A percentile compares a stretch with the other conserved stretches of the same genome.
Evolutionary conservation across 495 filamentous ascomycete genomes (phyloP).

Genomic region (Rhypophila decipiens): DNA sequence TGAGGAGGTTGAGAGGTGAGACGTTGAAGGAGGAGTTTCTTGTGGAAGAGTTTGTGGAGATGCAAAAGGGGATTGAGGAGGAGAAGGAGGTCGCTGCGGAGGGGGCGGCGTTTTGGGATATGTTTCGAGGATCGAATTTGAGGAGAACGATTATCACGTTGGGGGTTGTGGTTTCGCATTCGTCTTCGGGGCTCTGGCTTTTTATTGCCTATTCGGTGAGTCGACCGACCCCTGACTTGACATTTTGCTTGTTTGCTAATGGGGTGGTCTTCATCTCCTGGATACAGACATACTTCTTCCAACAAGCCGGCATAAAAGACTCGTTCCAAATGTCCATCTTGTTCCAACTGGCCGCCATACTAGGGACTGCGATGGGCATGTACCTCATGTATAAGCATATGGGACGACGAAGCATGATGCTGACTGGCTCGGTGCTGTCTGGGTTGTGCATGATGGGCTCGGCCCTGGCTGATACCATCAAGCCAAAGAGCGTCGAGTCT

Average conservation of each 20-base stretch:
- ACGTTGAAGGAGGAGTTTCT: slow-evolving; percentile 21
- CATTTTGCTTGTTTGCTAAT: slow-evolving; percentile 17
- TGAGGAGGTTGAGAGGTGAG: slow-evolving; percentile 25
- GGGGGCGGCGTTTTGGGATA: slow-evolving; percentile 27
- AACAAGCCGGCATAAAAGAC: slow-evolving; percentile 7
- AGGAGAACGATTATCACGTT: slow-evolving; percentile 29
- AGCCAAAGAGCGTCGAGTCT: slow-evolving; percentile 18
- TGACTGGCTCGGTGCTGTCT: slow-evolving; percentile 24
- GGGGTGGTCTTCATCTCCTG: background rate
- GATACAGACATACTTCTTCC: slow-evolving; percentile 8
- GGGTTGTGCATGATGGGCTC: slow-evolving; percentile 34
- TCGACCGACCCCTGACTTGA: slow-evolving; percentile 11
- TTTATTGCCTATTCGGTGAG: slow-evolving; percentile 26
- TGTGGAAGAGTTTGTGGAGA: slow-evolving; percentile 34
- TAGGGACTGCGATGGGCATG: slow-evolving; percentile 32
- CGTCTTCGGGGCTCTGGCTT: slow-evolving; percentile 30
- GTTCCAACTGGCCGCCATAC: slow-evolving; percentile 23
- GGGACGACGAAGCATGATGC: slow-evolving; percentile 27
- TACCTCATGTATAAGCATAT: slow-evolving; percentile 32
- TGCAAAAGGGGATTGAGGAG: slow-evolving; percentile 31
- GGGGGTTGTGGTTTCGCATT: slow-evolving; percentile 21
- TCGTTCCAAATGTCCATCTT: slow-evolving; percentile 5
- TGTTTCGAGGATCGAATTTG: slow-evolving; percentile 31
- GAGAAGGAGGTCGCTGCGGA: slow-evolving; percentile 26
- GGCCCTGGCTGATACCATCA: slow-evolving; percentile 27